Evolutionary conservation across 1,284 basidiomycete species (phyloP).

Genomic region (Veloboletus limbatus): DNA sequence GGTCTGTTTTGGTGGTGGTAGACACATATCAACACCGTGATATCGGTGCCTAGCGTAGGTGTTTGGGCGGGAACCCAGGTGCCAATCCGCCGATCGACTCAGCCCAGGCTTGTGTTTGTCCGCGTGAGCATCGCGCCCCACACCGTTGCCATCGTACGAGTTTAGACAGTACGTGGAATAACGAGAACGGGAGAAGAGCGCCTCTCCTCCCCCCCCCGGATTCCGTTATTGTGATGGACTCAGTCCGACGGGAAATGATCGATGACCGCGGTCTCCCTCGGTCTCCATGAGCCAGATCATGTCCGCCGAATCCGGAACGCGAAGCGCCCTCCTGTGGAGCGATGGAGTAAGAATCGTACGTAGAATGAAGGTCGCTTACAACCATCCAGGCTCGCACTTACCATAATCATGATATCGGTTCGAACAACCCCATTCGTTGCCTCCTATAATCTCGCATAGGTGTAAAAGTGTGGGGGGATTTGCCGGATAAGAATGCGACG

Average conservation of each 20-base stretch:
- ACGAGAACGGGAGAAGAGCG: background rate
- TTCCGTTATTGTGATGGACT: background rate
- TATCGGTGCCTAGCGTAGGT: too few relatives aligned
- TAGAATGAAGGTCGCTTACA: too few relatives aligned
- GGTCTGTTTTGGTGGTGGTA: too few relatives aligned
- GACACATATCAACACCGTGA: too few relatives aligned
- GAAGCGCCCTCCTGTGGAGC: background rate
- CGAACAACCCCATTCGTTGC: background rate
- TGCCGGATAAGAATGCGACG: slow-evolving; percentile 4
- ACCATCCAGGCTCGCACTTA: background rate
- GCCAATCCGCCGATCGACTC: too few relatives aligned
- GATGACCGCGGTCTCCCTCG: too few relatives aligned
- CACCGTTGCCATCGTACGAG: background rate
- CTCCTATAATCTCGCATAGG: background rate
- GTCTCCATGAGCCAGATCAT: background rate
- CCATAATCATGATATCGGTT: background rate
- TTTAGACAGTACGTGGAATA: background rate
- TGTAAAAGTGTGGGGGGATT: background rate
- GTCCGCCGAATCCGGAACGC: slow-evolving; percentile 4
- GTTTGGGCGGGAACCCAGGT: too few relatives aligned
- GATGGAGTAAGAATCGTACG: background rate
- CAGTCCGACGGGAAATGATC: slow-evolving; percentile 1
- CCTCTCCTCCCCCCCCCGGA: too few relatives aligned
- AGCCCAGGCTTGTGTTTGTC: background rate
- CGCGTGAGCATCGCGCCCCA: background rate